Percentiles rank a stretch among this genome's conserved stretches.
These are phyloP conservation scores for Fusarium pseudocircinatum DNA, from an alignment of 2,329 filamentous ascomycete genomes.

Conservation along the genomic window DNA sequence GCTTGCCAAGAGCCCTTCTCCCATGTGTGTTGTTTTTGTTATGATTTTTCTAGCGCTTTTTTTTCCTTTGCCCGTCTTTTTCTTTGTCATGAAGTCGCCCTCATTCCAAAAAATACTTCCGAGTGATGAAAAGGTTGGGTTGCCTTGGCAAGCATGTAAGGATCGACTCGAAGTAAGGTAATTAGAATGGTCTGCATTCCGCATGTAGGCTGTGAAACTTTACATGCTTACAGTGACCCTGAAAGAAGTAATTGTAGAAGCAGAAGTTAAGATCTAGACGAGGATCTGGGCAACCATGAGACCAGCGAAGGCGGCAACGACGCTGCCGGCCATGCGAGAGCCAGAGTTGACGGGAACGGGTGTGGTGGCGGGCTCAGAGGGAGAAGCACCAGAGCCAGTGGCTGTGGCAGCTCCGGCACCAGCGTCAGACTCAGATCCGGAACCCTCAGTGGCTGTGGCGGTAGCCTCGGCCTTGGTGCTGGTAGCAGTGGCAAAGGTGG, in stretches of 20 bases:
- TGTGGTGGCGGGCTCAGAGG: slow-evolving; percentile 14
- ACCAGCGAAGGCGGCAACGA: slow-evolving; percentile 43
- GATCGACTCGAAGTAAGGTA: slow-evolving; percentile 45
- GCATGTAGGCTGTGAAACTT: slow-evolving; percentile 32
- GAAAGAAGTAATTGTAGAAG: slow-evolving; percentile 38
- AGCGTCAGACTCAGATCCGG: slow-evolving; percentile 18
- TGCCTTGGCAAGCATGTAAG: slow-evolving; percentile 42
- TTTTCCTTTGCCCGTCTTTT: slow-evolving; percentile 16
- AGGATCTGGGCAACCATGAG: slow-evolving; percentile 46
- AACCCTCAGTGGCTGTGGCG: slow-evolving; percentile 13
- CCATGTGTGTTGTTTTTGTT: slow-evolving; percentile 5
- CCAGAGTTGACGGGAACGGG: slow-evolving; percentile 42
- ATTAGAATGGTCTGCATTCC: slow-evolving; percentile 46
- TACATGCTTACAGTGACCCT: slow-evolving; percentile 41
- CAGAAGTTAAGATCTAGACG: slow-evolving; percentile 42
- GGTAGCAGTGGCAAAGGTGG: slow-evolving; percentile 33
- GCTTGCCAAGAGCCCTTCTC: slow-evolving; percentile 34
- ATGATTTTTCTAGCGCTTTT: slow-evolving; percentile 5
- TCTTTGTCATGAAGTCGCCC: slow-evolving; percentile 11
- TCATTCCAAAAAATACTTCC: slow-evolving; percentile 22
- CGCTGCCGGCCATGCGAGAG: slow-evolving; percentile 41
- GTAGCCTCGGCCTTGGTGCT: slow-evolving; percentile 17
- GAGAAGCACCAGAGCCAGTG: slow-evolving; percentile 15
- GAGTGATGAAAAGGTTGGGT: slow-evolving; percentile 23
- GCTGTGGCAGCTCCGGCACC: slow-evolving; percentile 17